phyloP scores from a whole-genome alignment of 441 rosid species.

The Arabidopsis hybrid region DNA sequence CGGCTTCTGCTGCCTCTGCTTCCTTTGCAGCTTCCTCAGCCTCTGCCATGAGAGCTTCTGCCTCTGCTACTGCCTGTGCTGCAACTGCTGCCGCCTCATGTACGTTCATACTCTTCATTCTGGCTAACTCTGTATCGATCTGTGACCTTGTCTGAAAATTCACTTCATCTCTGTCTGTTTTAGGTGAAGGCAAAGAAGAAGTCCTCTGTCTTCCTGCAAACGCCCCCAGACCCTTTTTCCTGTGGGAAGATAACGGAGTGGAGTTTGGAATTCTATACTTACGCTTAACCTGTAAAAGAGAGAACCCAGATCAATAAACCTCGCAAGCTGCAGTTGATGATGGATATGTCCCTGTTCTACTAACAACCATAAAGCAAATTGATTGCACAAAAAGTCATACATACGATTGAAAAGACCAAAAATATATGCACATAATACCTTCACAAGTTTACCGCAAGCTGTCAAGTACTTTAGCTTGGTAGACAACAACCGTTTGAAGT shows the following conservation, averaged over 20 bases:
- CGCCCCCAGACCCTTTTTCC: conserved; percentile 51
- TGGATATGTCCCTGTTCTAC: conserved; percentile 14
- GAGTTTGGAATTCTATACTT: conserved; percentile 74
- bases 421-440: conserved; percentile 48
- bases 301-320: conserved; percentile 10
- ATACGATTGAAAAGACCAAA: background rate
- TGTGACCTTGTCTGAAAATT: conserved; percentile 61
- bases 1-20: conserved; percentile 93
- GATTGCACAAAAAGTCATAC: background rate
- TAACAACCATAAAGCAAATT: conserved; percentile 20
- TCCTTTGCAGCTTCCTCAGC: conserved; percentile 97
- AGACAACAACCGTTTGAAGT: conserved; percentile 82
- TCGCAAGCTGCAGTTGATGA: background rate
- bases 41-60: conserved; percentile 85
- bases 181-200: conserved; percentile 48
- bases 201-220: conserved; percentile 53
- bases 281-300: conserved; percentile 73
- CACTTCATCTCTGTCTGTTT: conserved; percentile 59
- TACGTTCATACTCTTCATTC: conserved; percentile 80
- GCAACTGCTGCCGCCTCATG: conserved; percentile 91
- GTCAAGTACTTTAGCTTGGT: conserved; percentile 78
- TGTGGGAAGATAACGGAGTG: conserved; percentile 53
- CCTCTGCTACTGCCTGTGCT: conserved; percentile 90
- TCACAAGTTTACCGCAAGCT: conserved; percentile 66
- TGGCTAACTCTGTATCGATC: conserved; percentile 75